Evolutionary conservation across 83 land plant genomes (phyloP).

Genomic region (Isoetes engelmannii): DNA sequence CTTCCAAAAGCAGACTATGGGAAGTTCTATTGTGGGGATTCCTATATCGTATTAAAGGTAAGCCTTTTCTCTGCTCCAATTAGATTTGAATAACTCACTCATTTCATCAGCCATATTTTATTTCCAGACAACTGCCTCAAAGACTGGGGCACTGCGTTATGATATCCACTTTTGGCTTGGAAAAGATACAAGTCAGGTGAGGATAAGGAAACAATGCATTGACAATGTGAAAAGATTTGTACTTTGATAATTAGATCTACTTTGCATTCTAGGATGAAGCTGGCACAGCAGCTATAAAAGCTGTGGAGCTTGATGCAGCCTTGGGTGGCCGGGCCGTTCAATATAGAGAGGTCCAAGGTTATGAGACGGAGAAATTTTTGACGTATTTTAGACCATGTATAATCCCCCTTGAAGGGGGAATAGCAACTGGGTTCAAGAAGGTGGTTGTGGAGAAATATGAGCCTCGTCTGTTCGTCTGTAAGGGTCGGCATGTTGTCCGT

Average conservation of each 20-base stretch:
- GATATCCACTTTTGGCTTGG: conserved; percentile 98
- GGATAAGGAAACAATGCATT: no score
- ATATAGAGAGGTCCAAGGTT: conserved; percentile 85
- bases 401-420: conserved; percentile 90
- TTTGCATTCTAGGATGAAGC: conserved; percentile 72
- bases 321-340: conserved; percentile 97
- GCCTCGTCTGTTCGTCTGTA: conserved; percentile 70
- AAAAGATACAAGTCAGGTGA: conserved; percentile 86
- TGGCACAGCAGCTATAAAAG: conserved; percentile 89
- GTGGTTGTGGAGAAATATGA: conserved; percentile 69
- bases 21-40: conserved; percentile 77
- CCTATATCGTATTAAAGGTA: conserved; percentile 45
- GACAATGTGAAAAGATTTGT: no score
- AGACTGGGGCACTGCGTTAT: conserved; percentile 71
- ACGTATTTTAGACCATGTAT: conserved; percentile 96
- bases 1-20: conserved; percentile 67
- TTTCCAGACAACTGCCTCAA: conserved; percentile 70
- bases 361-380: conserved; percentile 86
- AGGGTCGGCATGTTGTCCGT: conserved; percentile 72
- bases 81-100: not conserved
- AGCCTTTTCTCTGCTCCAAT: not conserved
- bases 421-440: conserved; percentile 84
- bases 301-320: conserved; percentile 90
- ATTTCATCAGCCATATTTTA: not conserved
- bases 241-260: no score